Conservation (phyloP, 805 yeast genomes). For the Teunomyces lycoperdinae region DNA sequence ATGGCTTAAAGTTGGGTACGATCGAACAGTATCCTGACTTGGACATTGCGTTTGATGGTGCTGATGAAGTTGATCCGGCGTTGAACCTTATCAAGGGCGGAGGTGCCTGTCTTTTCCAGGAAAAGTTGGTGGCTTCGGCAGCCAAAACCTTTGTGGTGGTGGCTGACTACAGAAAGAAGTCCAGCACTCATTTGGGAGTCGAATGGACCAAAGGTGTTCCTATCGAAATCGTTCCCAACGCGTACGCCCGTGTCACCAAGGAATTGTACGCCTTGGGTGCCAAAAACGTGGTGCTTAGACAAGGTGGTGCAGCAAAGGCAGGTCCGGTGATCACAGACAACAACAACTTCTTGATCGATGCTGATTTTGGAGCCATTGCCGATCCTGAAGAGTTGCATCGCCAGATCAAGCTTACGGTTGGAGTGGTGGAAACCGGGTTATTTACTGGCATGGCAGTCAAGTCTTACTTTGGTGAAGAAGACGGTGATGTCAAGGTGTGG, state of each 20-base stretch:
- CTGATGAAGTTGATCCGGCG: constrained; percentile 86
- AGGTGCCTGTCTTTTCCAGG: constrained; percentile 97
- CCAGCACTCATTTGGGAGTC: constrained; percentile 64
- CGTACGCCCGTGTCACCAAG: constrained; percentile 70
- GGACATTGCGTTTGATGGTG: constrained; percentile 97
- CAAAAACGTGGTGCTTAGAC: constrained; percentile 60
- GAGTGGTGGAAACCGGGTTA: constrained; percentile 95
- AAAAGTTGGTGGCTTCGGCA: constrained; percentile 84
- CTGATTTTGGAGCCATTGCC: constrained; percentile 78
- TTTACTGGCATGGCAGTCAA: constrained; percentile 71
- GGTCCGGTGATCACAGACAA: constrained; percentile 97
- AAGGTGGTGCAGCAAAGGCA: constrained; percentile 89
- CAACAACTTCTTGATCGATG: constrained; percentile 89
- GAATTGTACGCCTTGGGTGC: constrained; percentile 69
- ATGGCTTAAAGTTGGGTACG: constrained; percentile 74
- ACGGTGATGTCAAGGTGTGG: constrained; percentile 49
- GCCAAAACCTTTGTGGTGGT: constrained; percentile 78
- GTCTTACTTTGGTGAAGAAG: constrained; percentile 86
- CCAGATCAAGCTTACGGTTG: constrained; percentile 71
- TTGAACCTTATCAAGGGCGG: constrained; percentile 96
- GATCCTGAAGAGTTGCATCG: constrained; percentile 53
- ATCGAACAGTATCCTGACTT: constrained; percentile 79
- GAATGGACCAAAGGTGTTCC: constrained; percentile 92
- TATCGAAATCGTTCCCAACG: constrained; percentile 88
- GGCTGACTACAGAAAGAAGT: constrained; percentile 87